Conservation (phyloP, 306 rosid species). For the Quercus dentata region DNA sequence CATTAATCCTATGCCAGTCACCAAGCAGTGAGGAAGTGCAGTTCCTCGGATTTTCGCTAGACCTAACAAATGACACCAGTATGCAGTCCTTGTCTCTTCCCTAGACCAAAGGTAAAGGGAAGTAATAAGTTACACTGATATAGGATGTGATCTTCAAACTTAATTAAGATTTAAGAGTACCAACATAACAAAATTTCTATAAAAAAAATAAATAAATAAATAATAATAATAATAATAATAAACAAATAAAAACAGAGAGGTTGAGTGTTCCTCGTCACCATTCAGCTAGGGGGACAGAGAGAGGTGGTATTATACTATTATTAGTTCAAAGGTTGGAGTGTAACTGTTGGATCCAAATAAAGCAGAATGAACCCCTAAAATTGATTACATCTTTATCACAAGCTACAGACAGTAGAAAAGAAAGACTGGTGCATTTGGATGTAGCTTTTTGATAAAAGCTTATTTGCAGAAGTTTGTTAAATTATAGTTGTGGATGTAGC, state of each 20-base stretch:
- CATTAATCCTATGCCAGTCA: conserved; percentile 97
- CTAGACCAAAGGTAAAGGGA: conserved; percentile 31
- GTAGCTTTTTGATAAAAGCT: too few relatives aligned
- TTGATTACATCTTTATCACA: not conserved
- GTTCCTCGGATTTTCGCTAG: conserved; percentile 68
- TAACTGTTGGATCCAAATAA: not conserved
- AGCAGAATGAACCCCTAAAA: not conserved
- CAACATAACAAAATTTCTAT: not conserved
- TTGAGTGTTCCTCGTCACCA: not conserved
- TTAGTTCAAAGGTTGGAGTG: not conserved
- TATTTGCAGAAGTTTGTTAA: too few relatives aligned
- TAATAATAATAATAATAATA: too few relatives aligned
- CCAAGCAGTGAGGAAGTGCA: conserved; percentile 74
- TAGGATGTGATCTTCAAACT: not conserved
- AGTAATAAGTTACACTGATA: not conserved
- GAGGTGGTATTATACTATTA: not conserved
- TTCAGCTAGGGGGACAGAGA: too few relatives aligned
- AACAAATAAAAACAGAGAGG: not conserved
- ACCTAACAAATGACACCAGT: conserved; percentile 81
- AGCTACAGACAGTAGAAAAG: too few relatives aligned
- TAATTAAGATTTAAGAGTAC: not conserved
- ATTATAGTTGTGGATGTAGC: too few relatives aligned
- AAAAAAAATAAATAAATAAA: not conserved
- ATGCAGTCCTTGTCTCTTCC: conserved; percentile 98
- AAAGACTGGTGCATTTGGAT: too few relatives aligned